Evolutionary conservation across 2,329 filamentous ascomycete genomes (phyloP), one percentile per base, ranked within the genome.

Genomic region (Colletotrichum sp.): DNA sequence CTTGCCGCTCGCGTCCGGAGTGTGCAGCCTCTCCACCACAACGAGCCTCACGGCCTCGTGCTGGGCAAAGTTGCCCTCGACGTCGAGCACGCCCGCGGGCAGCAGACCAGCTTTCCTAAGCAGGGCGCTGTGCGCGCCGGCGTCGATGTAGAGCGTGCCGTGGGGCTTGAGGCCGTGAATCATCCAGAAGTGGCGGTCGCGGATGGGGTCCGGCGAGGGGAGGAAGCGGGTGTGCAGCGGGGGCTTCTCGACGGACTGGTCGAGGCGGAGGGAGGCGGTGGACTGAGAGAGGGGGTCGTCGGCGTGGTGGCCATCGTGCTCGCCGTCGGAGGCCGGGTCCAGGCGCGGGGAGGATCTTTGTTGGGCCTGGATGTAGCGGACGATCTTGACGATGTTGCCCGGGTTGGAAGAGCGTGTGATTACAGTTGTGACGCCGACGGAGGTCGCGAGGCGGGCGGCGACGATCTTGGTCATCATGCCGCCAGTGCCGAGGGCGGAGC

Each of bases 381-480:
- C 95, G 78, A 99, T 98, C 79, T 94, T 93, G 78, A 93, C 88
- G 75, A 99, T 96, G 82, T 99, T 99, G 28, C 95, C 96, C 0
- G 97, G 97, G 78, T 94, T 96, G n/a, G 95, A 97, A 73, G 95
- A 98, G 79, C 94, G 93, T 10, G 97, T 98, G 82, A 99, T 99
- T 82, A 99, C 92, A 5, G 97, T 99, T 2, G 96, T 99, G 44
- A 99, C 96, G 62, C 97, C 97, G 15, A 96, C 97, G 44, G 96
- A 97, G 8, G 96, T 98, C 39, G 96, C 97, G 52, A 99, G 90
- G 70, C 95, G 92, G 30, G 97, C 97, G 69, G 97, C 97, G 30
- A 98, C 93, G 80, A 99, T 98, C 87, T 99, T 99, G 75, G 97
- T 99, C 78, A 94, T 94, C 97, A 99, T 99, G 60, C 97, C 97